phyloP scores from a whole-genome alignment of 2,329 filamentous ascomycete genomes.

The Microcyclospora tardicrescens region DNA sequence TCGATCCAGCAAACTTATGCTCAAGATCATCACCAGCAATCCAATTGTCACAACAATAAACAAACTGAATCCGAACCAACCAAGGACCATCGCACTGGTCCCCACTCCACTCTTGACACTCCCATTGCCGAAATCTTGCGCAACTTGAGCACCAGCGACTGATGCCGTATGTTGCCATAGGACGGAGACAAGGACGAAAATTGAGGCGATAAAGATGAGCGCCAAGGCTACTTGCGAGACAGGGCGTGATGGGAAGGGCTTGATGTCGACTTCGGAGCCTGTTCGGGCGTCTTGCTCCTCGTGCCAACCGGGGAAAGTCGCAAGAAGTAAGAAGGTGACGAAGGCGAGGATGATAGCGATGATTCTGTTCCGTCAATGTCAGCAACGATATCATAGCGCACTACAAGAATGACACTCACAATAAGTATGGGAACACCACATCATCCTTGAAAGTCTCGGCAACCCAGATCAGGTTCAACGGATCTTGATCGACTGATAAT shows the following conservation, averaged over 20 bases:
- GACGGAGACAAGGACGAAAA: constrained; percentile 54
- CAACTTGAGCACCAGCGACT: constrained; percentile 85
- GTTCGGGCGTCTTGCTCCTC: constrained; percentile 65
- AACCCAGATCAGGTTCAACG: constrained; percentile 93
- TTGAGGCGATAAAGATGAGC: constrained; percentile 65
- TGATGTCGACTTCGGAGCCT: constrained; percentile 79
- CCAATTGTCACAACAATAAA: constrained; percentile 94
- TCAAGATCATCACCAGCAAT: constrained; percentile 89
- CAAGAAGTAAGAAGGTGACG: constrained; percentile 84
- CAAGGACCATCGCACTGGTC: constrained; percentile 90
- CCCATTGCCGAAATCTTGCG: constrained; percentile 84
- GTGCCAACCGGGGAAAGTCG: constrained; percentile 96
- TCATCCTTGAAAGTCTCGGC: constrained; percentile 96
- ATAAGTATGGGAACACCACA: constrained; percentile 93
- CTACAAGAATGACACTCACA: constrained; percentile 45
- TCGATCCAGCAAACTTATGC: constrained; percentile 65
- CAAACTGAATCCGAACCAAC: constrained; percentile 91
- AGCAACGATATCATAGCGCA: constrained; percentile 6
- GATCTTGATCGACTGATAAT: constrained; percentile 82
- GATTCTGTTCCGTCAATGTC: constrained; percentile 46
- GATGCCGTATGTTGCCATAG: constrained; percentile 94
- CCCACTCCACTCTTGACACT: constrained; percentile 77
- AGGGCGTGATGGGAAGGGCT: constrained; percentile 81
- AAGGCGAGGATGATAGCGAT: constrained; percentile 93
- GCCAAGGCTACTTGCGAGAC: constrained; percentile 88